Evolutionary conservation across 2,329 filamentous ascomycete genomes (phyloP), one percentile per base, ranked within the genome.

Genomic region (Xylaria sp.): DNA sequence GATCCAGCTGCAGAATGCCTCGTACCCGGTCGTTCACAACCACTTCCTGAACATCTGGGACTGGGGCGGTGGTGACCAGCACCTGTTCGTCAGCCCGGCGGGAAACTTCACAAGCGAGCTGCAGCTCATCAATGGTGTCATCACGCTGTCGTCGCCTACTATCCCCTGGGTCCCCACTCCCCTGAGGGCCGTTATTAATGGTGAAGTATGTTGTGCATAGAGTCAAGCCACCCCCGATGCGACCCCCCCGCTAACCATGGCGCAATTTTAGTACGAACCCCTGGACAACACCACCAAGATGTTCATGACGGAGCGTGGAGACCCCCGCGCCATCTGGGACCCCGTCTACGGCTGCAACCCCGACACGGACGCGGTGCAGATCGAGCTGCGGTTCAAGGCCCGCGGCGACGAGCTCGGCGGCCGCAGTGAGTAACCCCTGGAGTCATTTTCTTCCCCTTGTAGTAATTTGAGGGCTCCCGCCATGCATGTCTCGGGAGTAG

Each of bases 271-370:
- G 78, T 79, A 79, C 60, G 74, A 76, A 21, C 67, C 68, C n/a
- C 70, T 72, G 29, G 79, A 81, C 65, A 78, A 81, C 65, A 81
- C 79, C 3, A 81, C 79, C 40, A 81, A 81, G 69, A 74, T 80
- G 67, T 81, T 81, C 71, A 80, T 80, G 76, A 81, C 79, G 2
- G 73, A 79, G 27, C 77, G 79, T 2, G 74, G 74, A 7, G 78
- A 81, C 55, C 78, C 79, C 1, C 72, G 74, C 11, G 79, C 78
- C 19, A 66, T 77, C 54, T 81, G 78, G 55, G 68, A 77, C 38
- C 74, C 76, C n/a, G 69, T 69, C 5, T 79, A 79, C 61, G 76
- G 74, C 29, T 81, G 79, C 67, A 74, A 80, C 61, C 74, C 76
- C 1, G 76, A 77, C 41, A 79, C 76, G 10, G 77, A 79, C 41